A percentile compares a stretch with the other conserved stretches of the same genome.
phyloP scores from a whole-genome alignment of 129 eudicot genomes.

The Mikania micrantha region DNA sequence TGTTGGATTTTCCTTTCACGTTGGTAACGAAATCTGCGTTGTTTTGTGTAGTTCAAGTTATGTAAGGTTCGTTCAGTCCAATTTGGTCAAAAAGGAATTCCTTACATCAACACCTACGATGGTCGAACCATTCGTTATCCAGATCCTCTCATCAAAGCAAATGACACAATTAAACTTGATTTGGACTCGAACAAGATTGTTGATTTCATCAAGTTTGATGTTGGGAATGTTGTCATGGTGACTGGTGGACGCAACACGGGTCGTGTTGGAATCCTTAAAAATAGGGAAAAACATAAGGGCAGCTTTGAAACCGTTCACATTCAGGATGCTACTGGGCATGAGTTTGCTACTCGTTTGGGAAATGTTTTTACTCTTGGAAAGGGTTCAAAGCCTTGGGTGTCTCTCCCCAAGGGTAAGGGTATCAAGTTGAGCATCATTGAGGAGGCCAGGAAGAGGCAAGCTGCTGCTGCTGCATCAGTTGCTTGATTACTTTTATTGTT shows the following conservation, averaged over 20 bases:
- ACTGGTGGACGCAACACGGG: constrained; percentile 64
- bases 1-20: not conserved
- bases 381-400: constrained; percentile 67
- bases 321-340: constrained; percentile 50
- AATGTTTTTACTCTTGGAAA: constrained; percentile 51
- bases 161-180: constrained; percentile 58
- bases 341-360: constrained; percentile 54
- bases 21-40: not conserved
- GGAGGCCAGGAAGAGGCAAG: constrained; percentile 48
- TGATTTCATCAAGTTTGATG: constrained; percentile 57
- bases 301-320: too few relatives aligned
- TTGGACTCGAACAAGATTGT: constrained; percentile 44
- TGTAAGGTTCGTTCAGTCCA: constrained; percentile 63
- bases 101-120: constrained; percentile 57
- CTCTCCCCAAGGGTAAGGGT: constrained; percentile 68
- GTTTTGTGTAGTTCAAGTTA: constrained; percentile 40
- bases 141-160: constrained; percentile 62
- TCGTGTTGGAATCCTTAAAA: constrained; percentile 53
- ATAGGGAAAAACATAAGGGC: constrained; percentile 60
- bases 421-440: constrained; percentile 56
- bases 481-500: not conserved
- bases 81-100: constrained; percentile 55
- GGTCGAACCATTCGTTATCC: constrained; percentile 56
- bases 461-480: constrained; percentile 17
- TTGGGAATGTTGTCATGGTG: constrained; percentile 66